Percentiles rank a stretch among this genome's conserved stretches.
Conservation (phyloP, 495 filamentous ascomycete genomes). For the Cryomyces antarcticus region DNA sequence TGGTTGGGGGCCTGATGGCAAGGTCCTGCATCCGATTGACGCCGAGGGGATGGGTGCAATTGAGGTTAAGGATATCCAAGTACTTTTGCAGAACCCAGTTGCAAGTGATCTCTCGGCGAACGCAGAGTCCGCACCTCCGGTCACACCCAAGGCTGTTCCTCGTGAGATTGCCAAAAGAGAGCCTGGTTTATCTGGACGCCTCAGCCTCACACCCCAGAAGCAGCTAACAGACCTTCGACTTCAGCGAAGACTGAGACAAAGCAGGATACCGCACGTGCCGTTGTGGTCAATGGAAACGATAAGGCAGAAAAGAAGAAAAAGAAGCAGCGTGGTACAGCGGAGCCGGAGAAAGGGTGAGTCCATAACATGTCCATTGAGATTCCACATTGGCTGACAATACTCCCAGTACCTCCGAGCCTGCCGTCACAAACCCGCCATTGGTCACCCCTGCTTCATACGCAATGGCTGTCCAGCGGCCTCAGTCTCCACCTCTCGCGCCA, state of each 20-base stretch:
- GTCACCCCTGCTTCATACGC: constrained; percentile 7
- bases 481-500: no score
- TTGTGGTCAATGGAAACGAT: constrained; percentile 19
- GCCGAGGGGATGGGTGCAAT: constrained; percentile 45
- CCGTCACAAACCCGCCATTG: constrained; percentile 7
- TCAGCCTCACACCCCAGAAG: constrained; percentile 18
- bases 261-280: constrained; percentile 17
- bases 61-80: constrained; percentile 28
- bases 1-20: constrained; percentile 74
- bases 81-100: no score
- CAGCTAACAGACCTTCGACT: constrained; percentile 12
- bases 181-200: constrained; percentile 20
- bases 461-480: neutral
- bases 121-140: constrained; percentile 21
- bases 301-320: constrained; percentile 38
- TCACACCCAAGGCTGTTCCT: constrained; percentile 8
- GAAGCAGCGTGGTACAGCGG: constrained; percentile 18
- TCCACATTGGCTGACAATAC: no score
- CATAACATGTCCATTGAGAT: no score
- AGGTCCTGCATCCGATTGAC: constrained; percentile 55
- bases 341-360: no score
- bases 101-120: constrained; percentile 27
- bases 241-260: constrained; percentile 20
- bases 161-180: constrained; percentile 18
- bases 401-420: neutral